These are phyloP conservation scores for Lablab purpureus DNA, from an alignment of 306 rosid genomes.

Conservation along the genomic window DNA sequence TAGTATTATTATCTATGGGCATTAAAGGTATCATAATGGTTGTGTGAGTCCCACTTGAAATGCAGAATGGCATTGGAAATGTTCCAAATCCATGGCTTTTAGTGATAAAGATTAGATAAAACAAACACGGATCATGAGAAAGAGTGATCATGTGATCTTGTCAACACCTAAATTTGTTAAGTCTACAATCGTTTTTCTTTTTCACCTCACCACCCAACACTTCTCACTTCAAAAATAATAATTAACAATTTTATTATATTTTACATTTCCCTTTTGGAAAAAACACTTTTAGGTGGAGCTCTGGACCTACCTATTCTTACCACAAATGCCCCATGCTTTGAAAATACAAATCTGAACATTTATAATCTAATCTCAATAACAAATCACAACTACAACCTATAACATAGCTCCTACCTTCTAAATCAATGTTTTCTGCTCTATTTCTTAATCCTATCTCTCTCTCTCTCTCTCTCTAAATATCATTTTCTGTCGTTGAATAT, in stretches of 20 bases:
- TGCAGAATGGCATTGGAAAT: slow-evolving; percentile 45
- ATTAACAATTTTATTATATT: neutral
- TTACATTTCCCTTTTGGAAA: slow-evolving; percentile 36
- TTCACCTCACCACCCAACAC: slow-evolving; percentile 43
- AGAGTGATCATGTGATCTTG: slow-evolving; percentile 49
- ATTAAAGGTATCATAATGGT: slow-evolving; percentile 47
- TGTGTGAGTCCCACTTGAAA: slow-evolving; percentile 52
- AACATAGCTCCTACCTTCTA: slow-evolving; percentile 24
- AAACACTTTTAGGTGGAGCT: slow-evolving; percentile 51
- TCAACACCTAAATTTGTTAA: slow-evolving; percentile 40
- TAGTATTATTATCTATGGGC: slow-evolving; percentile 11
- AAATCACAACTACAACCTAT: slow-evolving; percentile 5
- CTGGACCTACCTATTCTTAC: slow-evolving; percentile 51
- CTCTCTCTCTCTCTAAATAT: neutral
- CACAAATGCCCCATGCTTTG: slow-evolving; percentile 38
- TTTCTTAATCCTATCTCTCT: slow-evolving; percentile 18
- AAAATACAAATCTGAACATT: slow-evolving; percentile 16
- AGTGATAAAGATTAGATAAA: slow-evolving; percentile 41
- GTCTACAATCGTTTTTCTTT: slow-evolving; percentile 35
- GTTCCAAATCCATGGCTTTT: slow-evolving; percentile 53
- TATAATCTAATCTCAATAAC: slow-evolving; percentile 32
- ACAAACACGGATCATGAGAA: slow-evolving; percentile 40
- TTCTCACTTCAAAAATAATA: slow-evolving; percentile 9
- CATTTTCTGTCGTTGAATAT: slow-evolving; percentile 1
- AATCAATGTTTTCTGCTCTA: slow-evolving; percentile 6